Conservation (phyloP, 2,329 filamentous ascomycete species). For the Epichloe sp. region DNA sequence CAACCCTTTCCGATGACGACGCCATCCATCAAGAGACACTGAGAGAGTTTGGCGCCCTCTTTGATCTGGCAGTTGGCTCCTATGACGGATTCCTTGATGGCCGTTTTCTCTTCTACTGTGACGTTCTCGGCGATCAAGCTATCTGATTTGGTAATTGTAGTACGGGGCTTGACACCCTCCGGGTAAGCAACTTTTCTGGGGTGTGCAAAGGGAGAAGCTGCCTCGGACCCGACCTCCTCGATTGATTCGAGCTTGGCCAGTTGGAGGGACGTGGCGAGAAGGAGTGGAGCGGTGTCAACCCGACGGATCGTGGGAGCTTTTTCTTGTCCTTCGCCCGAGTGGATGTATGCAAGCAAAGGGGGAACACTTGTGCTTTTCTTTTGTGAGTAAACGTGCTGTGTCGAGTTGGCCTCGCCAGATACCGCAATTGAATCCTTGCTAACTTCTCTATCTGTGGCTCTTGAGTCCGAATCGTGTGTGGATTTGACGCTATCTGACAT, state of each 20-base stretch:
- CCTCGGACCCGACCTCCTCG: constrained; percentile 45
- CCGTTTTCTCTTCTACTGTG: constrained; percentile 72
- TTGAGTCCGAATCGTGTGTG: constrained; percentile 13
- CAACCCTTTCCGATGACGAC: constrained; percentile 73
- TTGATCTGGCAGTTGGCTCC: constrained; percentile 79
- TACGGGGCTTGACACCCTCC: constrained; percentile 64
- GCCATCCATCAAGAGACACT: constrained; percentile 87
- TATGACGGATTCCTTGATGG: constrained; percentile 86
- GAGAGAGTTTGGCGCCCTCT: constrained; percentile 71
- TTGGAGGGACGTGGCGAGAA: constrained; percentile 70
- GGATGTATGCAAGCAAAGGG: constrained; percentile 71
- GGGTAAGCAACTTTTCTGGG: constrained; percentile 70
- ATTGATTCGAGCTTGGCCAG: constrained; percentile 71
- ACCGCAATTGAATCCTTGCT: not conserved
- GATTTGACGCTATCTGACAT: constrained; percentile 16
- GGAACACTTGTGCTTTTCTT: constrained; percentile 33
- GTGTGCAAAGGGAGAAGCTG: constrained; percentile 64
- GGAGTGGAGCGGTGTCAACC: constrained; percentile 73
- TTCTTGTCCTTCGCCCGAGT: constrained; percentile 37
- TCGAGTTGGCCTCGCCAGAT: not conserved
- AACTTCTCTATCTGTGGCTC: constrained; percentile 5
- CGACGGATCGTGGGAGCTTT: constrained; percentile 61
- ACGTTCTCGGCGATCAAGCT: constrained; percentile 80
- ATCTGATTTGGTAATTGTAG: constrained; percentile 71
- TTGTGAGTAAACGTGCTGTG: not conserved